A percentile compares a stretch with the other conserved stretches of the same genome.
phyloP scores from a whole-genome alignment of 2,329 filamentous ascomycete genomes.

The Sarocladiaceae sp. region DNA sequence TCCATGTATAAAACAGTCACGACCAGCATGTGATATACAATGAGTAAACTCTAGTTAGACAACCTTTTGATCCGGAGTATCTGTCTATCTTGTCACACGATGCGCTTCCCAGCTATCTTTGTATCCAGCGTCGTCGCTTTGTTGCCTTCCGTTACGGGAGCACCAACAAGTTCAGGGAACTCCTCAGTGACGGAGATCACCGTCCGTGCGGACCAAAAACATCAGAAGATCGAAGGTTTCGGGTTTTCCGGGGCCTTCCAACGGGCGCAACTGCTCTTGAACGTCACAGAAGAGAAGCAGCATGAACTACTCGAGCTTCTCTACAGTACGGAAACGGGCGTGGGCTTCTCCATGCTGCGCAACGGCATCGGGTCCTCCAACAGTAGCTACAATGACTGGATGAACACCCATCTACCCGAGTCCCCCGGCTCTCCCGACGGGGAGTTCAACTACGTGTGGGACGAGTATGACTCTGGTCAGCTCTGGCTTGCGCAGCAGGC shows the following conservation, averaged over 20 bases:
- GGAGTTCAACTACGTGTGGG: conserved; percentile 6
- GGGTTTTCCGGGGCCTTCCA: conserved; percentile 4
- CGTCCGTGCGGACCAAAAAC: conserved; percentile 2
- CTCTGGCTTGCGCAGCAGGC: conserved; percentile 4
- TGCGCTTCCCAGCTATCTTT: neutral
- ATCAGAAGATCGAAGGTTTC: conserved; percentile 7
- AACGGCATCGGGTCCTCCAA: conserved; percentile 6
- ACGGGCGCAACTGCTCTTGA: conserved; percentile 3
- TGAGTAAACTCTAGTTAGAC: too few species aligned
- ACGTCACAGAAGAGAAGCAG: conserved; percentile 5
- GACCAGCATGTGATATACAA: too few species aligned
- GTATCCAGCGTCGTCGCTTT: neutral
- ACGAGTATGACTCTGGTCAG: conserved; percentile 5
- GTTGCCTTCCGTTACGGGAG: neutral
- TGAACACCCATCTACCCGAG: conserved; percentile 4
- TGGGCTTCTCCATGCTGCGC: conserved; percentile 7
- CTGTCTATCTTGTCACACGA: too few species aligned
- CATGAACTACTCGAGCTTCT: conserved; percentile 5
- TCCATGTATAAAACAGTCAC: too few species aligned
- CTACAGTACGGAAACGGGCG: conserved; percentile 1
- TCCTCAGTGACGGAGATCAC: conserved; percentile 2
- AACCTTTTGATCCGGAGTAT: too few species aligned
- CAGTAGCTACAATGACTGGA: conserved; percentile 6
- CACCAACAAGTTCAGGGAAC: neutral
- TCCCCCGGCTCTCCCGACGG: conserved; percentile 1